Evolutionary conservation across 192 early-diverging fungal species (phyloP), one percentile per base, ranked within the genome.

Genomic region (Coemansia sp.): DNA sequence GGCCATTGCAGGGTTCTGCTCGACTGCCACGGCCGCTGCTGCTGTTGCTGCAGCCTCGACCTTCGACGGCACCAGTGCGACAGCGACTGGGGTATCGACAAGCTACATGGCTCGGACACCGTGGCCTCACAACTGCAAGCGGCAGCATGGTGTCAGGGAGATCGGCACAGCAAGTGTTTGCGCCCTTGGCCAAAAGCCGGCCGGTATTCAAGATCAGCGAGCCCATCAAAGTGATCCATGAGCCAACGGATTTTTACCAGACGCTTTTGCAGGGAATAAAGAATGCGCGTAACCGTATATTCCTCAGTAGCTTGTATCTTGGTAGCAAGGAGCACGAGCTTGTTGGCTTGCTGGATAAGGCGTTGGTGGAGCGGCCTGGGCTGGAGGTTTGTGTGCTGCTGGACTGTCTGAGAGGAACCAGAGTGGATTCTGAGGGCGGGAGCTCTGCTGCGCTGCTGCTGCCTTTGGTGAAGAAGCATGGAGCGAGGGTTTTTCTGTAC

Each of bases 301-400:
- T 77, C 32, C 70, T 99, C 19, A 87, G 90, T 6, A 88, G 93
- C 9, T 79, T 99, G 22, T 99, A 99, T 49, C 77, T 99, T 9
- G 96, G 96, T 19, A 72, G 83, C 42, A 64, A 74, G 8, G 92
- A 97, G 64, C 65, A 67, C 11, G 90, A 93, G 48, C 72, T 98
- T 41, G 66, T 88, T 5, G 53, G 77, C 11, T 71, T 68, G 1
- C 69, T 96, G 15, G 70, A 77, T 15, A 50, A 54, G 24, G 88
- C 89, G 6, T 61, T 93, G 11, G 45, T 40, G 9, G 38, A 52
- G 20, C 78, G 80, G 17, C 64, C 65, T 0, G 22, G 52, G 3
- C 69, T 95, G 0, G 55, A 86, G 55, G 65, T 93, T 2, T 71
- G 79, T 20, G 78, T 99, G 13, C 71, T 99, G n/a, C 58, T 99